Evolutionary conservation across 306 rosid genomes (phyloP), one percentile per base, ranked within the genome.

Genomic region (Acacia crassicarpa): DNA sequence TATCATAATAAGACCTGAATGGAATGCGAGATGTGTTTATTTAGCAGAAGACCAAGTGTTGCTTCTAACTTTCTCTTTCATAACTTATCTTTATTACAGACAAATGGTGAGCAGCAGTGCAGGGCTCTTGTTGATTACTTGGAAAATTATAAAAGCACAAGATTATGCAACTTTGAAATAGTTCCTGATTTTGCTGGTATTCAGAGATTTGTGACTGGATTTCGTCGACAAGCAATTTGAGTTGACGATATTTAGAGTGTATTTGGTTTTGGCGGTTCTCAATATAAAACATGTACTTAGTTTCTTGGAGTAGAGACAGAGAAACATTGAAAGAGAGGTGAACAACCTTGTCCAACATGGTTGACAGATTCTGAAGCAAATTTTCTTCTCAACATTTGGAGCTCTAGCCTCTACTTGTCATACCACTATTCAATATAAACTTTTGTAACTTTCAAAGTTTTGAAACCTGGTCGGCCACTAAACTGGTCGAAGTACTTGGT

Each of bases 61-160:
- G 68, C 61, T 72, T 86, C 83, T 81, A 30, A 70, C 76, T 80
- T 62, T 54, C 58, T 82, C 68, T 67, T 74, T 80, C 61, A 20
- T 62, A 56, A 83, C n/a, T 46, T 78, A 67, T 80, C 33, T 76
- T 16, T 69, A 81, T 16, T 69, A 81, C 89, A 95, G 99, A 93
- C 98, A 49, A 92, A 95, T 77, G 99, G 97, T 3, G 92, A 95
- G 88, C 73, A 79, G 85, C 99, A 93, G 77, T 91, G 97, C 86
- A 86, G 80, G 81, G 78, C 77, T 82, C 94, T 93, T 30, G 89
- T 85, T 25, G 85, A 91, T 69, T 89, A 89, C 87, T 81, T 95
- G 90, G 87, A 84, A 91, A 89, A 82, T 40, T 58, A 80, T 49
- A 85, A 53, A 63, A 83, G 84, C 81, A 87, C 81, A 75, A 84